Base-by-base conservation (phyloP, 129 eudicot genomes). In the Gnaphalium uliginosum region DNA sequence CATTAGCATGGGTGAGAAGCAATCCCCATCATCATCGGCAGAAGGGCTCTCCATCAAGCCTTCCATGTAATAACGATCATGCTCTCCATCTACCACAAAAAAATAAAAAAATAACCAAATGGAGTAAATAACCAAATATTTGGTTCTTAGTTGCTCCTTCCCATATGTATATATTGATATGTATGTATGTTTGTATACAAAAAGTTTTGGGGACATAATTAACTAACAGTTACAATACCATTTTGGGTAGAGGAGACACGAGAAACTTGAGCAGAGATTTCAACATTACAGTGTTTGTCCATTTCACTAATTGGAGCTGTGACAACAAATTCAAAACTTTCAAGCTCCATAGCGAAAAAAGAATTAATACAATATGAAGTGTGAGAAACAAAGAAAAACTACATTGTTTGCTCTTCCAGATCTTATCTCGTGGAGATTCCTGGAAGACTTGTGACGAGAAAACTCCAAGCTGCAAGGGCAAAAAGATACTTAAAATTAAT, bases 11-110 rank as follows among this genome's bases (percentile, higher is more conserved):
- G 98, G 96, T 39, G 93, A 89, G 74, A 90, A 85, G 85, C 98
- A 94, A 79, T 94, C 98, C 69, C 95, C 93, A 69, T 94, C 98
- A 80, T 94, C 98, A 81, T 94, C 96, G 63, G 88, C 96, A 59
- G 97, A 90, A 61, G 98, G 98, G 84, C 96, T 90, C 68, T 94
- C 98, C 97, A 94, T 89, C 63, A 89, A 80, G 63, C 98, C 98
- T 80, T 94, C 97, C 76, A 94, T 83, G 73, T 88, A 90, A 84
- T 90, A 94, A 23, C 78, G 94, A 76, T 88, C 89, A 74, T 79
- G 98, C 56, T 82, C 92, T 77, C 96, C 93, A 85, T 86, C 98
- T 94, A 83, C 24, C 78, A 59, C 59, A 37, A 41, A 56, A 0
- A 23, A 78, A 51, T 15, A 27, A 15, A 43, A 48, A 25, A 22